Evolutionary conservation across 2,329 filamentous ascomycete genomes (phyloP).

Genomic region (Colletotrichum salicis): DNA sequence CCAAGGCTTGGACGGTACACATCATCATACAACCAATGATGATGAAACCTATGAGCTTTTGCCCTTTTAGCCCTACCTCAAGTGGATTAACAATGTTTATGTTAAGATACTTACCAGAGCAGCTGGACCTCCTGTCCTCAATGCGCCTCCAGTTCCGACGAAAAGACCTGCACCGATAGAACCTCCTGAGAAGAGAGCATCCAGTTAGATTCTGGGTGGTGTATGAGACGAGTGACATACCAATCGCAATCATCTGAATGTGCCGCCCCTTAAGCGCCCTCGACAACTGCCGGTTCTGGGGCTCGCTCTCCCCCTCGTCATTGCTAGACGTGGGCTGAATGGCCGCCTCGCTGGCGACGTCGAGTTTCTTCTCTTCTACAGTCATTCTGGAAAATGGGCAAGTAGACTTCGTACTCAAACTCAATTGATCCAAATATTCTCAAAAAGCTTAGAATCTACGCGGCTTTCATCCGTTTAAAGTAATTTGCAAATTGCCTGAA

Average conservation of each 20-base stretch:
- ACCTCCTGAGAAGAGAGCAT: slow-evolving; percentile 68
- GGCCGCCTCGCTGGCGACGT: neutral
- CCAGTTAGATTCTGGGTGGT: slow-evolving; percentile 46
- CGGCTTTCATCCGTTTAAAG: neutral
- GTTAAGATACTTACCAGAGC: slow-evolving; percentile 52
- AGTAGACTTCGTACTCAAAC: no score
- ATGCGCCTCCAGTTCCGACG: slow-evolving; percentile 66
- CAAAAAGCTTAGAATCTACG: neutral
- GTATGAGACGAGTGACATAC: slow-evolving; percentile 39
- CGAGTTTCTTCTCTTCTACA: neutral
- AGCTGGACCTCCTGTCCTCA: slow-evolving; percentile 59
- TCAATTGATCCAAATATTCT: neutral
- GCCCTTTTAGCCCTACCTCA: neutral
- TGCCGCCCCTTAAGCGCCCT: slow-evolving; percentile 62
- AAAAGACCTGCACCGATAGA: slow-evolving; percentile 74
- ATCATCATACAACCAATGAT: slow-evolving; percentile 71
- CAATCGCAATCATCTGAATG: slow-evolving; percentile 72
- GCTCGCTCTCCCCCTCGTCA: neutral
- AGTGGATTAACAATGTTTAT: no score
- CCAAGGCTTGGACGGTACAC: slow-evolving; percentile 68
- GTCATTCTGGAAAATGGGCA: neutral
- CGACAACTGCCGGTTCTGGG: neutral
- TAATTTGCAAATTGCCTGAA: neutral
- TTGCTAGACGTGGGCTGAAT: neutral
- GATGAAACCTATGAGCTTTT: slow-evolving; percentile 57